Percentiles rank a stretch among this genome's conserved stretches.
These are phyloP conservation scores for Coelastrella sp. DNA, from an alignment of 139 green algal species.

Conservation along the genomic window DNA sequence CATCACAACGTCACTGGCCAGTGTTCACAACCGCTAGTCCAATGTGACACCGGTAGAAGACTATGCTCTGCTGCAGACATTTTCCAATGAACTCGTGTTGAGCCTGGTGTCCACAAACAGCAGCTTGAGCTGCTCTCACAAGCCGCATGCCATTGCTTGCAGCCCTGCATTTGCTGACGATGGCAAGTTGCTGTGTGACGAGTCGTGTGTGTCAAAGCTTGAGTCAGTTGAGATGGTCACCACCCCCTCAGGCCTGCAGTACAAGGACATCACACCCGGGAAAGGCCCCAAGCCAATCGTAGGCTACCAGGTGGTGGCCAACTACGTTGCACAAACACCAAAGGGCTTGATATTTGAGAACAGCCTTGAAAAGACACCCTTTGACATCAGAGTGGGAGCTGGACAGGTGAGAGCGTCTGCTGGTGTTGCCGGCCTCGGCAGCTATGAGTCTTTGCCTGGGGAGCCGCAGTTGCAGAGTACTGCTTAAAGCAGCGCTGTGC, in stretches of 20 bases:
- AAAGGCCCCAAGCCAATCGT: constrained; percentile 57
- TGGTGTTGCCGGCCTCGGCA: not conserved
- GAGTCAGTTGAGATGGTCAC: constrained; percentile 66
- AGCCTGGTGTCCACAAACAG: too few species aligned
- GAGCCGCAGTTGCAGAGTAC: not conserved
- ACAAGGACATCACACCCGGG: constrained; percentile 89
- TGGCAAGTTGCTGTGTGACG: constrained; percentile 77
- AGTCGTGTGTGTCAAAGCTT: constrained; percentile 70
- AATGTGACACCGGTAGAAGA: too few species aligned
- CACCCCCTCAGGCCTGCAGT: constrained; percentile 89
- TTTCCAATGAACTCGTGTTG: too few species aligned
- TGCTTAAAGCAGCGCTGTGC: not conserved
- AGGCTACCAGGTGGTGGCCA: constrained; percentile 78
- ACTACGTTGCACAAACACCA: constrained; percentile 94
- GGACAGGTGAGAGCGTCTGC: constrained; percentile 53
- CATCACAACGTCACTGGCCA: too few species aligned
- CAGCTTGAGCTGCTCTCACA: too few species aligned
- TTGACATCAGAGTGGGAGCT: constrained; percentile 84
- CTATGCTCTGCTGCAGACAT: too few species aligned
- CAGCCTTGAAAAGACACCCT: constrained; percentile 90
- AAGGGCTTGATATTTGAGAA: constrained; percentile 87
- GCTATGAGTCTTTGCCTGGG: too few species aligned
- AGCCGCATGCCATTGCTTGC: not conserved
- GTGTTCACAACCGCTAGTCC: too few species aligned
- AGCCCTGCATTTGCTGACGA: constrained; percentile 35